A percentile compares a stretch with the other conserved stretches of the same genome.
These are phyloP conservation scores for Odonthalia washingtoniensis DNA, from an alignment of 31 red algal genomes.

Conservation along the genomic window DNA sequence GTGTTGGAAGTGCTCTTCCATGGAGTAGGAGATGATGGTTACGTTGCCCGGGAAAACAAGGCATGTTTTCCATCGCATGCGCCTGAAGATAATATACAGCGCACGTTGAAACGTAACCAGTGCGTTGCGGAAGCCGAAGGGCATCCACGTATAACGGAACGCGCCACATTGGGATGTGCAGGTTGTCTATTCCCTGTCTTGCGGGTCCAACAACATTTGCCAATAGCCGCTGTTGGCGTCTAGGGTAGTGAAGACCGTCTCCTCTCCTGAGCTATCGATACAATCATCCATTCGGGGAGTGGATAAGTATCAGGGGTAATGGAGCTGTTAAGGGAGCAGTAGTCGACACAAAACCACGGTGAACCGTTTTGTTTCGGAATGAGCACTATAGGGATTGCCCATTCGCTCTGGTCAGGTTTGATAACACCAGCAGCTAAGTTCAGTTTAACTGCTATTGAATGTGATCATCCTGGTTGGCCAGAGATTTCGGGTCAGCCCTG, in stretches of 20 bases:
- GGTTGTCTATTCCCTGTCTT: conserved; percentile 3
- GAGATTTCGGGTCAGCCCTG: neutral
- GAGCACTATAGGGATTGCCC: neutral
- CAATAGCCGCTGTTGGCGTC: conserved; percentile 45
- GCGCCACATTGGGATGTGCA: too few species aligned
- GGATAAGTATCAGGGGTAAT: neutral
- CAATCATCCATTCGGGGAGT: too few species aligned
- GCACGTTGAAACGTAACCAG: conserved; percentile 50
- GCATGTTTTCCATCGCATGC: conserved; percentile 32
- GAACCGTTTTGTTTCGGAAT: neutral
- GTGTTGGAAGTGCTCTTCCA: conserved; percentile 14
- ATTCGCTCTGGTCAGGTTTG: neutral
- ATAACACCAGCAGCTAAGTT: neutral
- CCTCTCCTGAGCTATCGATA: too few species aligned
- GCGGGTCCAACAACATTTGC: conserved; percentile 7
- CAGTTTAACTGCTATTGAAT: neutral
- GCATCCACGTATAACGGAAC: conserved; percentile 38
- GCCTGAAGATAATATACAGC: conserved; percentile 41
- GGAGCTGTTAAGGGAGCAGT: too few species aligned
- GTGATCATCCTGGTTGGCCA: neutral
- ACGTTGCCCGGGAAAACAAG: conserved; percentile 48
- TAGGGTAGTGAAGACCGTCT: neutral
- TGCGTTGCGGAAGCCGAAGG: conserved; percentile 57
- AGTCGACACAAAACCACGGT: neutral
- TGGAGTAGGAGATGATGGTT: conserved; percentile 3